Conservation (phyloP, 495 filamentous ascomycete genomes). For the Talaromyces borbonicus region DNA sequence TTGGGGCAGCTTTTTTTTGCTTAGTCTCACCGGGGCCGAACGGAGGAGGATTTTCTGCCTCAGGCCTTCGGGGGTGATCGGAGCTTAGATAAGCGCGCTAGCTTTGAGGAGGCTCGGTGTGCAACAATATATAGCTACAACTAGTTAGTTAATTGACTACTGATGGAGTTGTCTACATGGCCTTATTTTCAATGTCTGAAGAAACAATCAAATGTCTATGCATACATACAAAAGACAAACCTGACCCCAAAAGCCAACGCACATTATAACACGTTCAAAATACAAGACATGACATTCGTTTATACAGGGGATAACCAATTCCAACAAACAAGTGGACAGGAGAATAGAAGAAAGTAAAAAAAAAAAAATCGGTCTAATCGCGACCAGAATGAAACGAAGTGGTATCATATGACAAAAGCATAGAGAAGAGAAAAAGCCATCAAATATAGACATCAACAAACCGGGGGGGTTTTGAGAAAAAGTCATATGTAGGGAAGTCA, state of each 20-base stretch:
- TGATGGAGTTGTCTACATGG: too few species aligned
- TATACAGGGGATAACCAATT: too few species aligned
- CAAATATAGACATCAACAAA: neutral
- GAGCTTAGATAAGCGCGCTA: neutral
- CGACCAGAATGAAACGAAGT: conserved; percentile 6
- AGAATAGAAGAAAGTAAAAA: too few species aligned
- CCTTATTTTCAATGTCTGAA: too few species aligned
- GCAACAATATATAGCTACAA: neutral
- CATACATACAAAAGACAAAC: too few species aligned
- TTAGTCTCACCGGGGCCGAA: neutral
- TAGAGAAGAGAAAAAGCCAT: neutral
- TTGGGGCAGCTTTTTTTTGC: conserved; percentile 1
- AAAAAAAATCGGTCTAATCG: neutral
- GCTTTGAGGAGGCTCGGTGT: neutral
- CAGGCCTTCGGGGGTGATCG: neutral
- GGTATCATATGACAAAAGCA: conserved; percentile 8
- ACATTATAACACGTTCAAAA: too few species aligned
- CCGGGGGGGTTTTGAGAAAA: too few species aligned
- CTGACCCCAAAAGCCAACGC: too few species aligned
- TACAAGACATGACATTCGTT: too few species aligned
- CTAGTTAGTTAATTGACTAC: neutral
- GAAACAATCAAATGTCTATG: too few species aligned
- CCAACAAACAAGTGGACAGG: too few species aligned
- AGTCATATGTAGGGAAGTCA: too few species aligned
- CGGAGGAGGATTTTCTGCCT: neutral